Conservation (phyloP, 106 monocot species). For the Platanthera guangdongensis region DNA sequence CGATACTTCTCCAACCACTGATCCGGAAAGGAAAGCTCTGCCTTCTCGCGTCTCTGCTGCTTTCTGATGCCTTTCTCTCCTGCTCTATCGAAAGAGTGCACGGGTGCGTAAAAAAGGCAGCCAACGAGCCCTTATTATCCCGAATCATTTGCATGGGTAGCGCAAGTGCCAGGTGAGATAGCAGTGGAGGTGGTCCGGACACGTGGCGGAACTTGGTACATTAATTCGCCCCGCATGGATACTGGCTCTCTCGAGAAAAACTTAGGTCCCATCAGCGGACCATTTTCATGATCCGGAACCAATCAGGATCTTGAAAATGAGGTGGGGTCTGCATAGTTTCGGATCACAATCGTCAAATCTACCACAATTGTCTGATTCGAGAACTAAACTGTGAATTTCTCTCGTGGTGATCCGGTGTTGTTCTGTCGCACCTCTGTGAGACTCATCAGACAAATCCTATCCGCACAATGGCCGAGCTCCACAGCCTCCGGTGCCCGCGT, state of each 20-base stretch:
- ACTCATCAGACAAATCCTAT: conserved; percentile 24
- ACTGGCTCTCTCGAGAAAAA: too few relatives aligned
- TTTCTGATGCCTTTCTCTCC: too few relatives aligned
- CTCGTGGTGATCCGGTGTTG: conserved; percentile 24
- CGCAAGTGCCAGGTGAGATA: conserved; percentile 45
- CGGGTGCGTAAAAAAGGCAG: neutral
- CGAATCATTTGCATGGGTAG: conserved; percentile 28
- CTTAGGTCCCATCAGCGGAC: too few relatives aligned
- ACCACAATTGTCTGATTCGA: too few relatives aligned
- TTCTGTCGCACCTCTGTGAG: conserved; percentile 36
- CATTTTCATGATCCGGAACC: too few relatives aligned
- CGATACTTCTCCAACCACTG: conserved; percentile 1
- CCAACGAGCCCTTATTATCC: conserved; percentile 14
- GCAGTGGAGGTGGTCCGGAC: conserved; percentile 9
- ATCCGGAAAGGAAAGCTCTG: neutral
- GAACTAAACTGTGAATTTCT: neutral
- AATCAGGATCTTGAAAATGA: too few relatives aligned
- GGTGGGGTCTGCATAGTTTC: too few relatives aligned
- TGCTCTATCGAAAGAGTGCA: neutral
- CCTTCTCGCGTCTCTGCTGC: too few relatives aligned
- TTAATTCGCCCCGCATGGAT: too few relatives aligned
- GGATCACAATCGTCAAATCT: too few relatives aligned
- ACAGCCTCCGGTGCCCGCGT: conserved; percentile 17
- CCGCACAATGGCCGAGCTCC: conserved; percentile 35
- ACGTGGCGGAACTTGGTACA: conserved; percentile 33